Conservation (phyloP, 1,284 basidiomycete species). For the Apiotrichum brassicae region DNA sequence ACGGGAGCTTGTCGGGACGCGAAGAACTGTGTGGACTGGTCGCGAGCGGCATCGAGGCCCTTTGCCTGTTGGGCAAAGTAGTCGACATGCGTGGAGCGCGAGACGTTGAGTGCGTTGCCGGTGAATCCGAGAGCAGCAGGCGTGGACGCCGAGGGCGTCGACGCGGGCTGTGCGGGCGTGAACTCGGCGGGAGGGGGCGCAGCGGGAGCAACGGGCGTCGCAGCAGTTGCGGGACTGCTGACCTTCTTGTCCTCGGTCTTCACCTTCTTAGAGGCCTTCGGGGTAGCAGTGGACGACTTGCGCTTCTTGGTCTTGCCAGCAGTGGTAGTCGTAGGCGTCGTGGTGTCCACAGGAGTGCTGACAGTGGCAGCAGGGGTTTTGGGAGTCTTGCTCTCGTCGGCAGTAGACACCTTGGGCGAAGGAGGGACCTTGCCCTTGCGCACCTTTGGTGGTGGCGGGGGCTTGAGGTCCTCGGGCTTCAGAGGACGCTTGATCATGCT, state of each 20-base stretch:
- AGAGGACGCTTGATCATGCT: constrained; percentile 20
- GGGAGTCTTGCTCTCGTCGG: not conserved
- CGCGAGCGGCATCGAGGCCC: constrained; percentile 9
- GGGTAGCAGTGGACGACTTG: constrained; percentile 13
- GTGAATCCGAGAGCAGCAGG: constrained; percentile 11
- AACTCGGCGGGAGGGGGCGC: not conserved
- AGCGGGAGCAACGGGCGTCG: constrained; percentile 3
- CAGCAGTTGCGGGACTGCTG: not conserved
- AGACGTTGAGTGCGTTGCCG: constrained; percentile 10
- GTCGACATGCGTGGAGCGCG: constrained; percentile 14
- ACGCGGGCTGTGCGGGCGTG: not conserved
- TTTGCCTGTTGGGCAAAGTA: constrained; percentile 21
- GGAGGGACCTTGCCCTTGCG: constrained; percentile 5
- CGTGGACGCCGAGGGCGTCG: constrained; percentile 4
- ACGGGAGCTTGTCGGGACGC: constrained; percentile 2
- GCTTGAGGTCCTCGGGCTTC: constrained; percentile 22
- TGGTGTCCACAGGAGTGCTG: not conserved
- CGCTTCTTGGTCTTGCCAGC: constrained; percentile 9
- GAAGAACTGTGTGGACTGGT: constrained; percentile 11
- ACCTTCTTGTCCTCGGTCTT: constrained; percentile 5
- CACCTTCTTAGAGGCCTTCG: constrained; percentile 12
- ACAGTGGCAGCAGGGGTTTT: not conserved
- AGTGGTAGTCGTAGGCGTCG: not conserved
- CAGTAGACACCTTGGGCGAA: not conserved
- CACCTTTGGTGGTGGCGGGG: constrained; percentile 13